Base-by-base conservation (phyloP, 805 yeast species). In the Jamesozyma spencerorum region DNA sequence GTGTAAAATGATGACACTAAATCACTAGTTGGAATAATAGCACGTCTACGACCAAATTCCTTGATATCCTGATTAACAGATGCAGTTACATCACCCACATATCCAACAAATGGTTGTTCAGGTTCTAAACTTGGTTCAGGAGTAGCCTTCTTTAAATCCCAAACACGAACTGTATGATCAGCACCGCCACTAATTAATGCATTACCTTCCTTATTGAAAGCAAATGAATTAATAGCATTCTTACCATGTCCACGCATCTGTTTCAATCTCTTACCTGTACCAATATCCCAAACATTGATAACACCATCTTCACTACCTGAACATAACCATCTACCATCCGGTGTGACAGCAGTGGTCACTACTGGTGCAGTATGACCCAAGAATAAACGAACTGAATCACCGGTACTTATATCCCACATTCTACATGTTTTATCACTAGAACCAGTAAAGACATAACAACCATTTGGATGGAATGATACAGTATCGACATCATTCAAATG, bases 261-360 rank as follows among this genome's bases (percentile, higher is more conserved):
- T 63, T 92, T 92, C 48, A 92, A 67, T 38, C 87, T 69, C 48
- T 94, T 73, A 18, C 97, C 97, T 2, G 88, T 75, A 2, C 96
- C 95, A 41, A 85, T 78, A 65, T 92, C 99, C 95, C 97, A 92
- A 31, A 92, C 71, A 56, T 82, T 81, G 28, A 92, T 83, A 8
- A 82, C 74, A 33, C 87, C 78, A 60, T 92, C 97, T 57, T 87
- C 97, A 40, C 95, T 95, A 2, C 94, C 97, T 42, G 87, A 77
- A 3, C 97, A 96, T 42, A 92, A 67, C 90, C 95, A 85, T 55
- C 97, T 72, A 3, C 99, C 99, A 66, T 92, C 97, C 0, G 97
- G 97, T 1, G 95, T 82, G 7, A 86, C 94, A 0, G 94, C 87
- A 49, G 85, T 66, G 15, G 87, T 73, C 47, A 85, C 82, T 18